These are phyloP conservation scores for Exophiala phaeomuriformis DNA, from an alignment of 2,329 filamentous ascomycete species.

Conservation along the genomic window DNA sequence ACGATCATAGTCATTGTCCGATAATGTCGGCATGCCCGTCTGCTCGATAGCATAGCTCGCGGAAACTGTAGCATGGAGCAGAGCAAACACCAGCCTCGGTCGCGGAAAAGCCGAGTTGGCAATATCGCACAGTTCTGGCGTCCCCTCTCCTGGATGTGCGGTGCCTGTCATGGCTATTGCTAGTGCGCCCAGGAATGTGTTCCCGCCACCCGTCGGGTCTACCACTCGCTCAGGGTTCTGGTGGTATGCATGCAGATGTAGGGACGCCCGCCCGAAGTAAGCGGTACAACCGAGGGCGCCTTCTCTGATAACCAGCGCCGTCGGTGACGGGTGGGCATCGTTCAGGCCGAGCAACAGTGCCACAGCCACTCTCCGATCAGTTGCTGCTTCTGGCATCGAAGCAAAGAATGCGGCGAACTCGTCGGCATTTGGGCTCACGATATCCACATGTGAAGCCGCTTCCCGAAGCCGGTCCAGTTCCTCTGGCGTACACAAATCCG, in stretches of 20 bases:
- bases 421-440: conserved; percentile 72
- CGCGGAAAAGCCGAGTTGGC: background rate
- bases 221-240: conserved; percentile 48
- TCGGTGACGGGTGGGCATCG: conserved; percentile 29
- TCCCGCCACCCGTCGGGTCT: conserved; percentile 93
- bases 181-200: conserved; percentile 63
- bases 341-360: conserved; percentile 33
- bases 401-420: conserved; percentile 83
- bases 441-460: conserved; percentile 49
- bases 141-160: conserved; percentile 21
- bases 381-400: conserved; percentile 26
- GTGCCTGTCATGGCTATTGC: conserved; percentile 46
- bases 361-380: conserved; percentile 29
- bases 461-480: conserved; percentile 48
- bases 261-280: conserved; percentile 32
- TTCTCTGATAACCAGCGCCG: conserved; percentile 47
- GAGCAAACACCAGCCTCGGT: conserved; percentile 57
- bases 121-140: conserved; percentile 28
- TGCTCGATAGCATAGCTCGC: conserved; percentile 95
- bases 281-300: conserved; percentile 55
- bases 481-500: conserved; percentile 71
- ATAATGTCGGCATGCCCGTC: conserved; percentile 63
- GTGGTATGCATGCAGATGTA: conserved; percentile 76
- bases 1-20: conserved; percentile 29
- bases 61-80: conserved; percentile 69